Percentiles rank a stretch among this genome's conserved stretches.
phyloP scores from a whole-genome alignment of 2,329 filamentous ascomycete species.

The Ascochyta clinopodiicola region DNA sequence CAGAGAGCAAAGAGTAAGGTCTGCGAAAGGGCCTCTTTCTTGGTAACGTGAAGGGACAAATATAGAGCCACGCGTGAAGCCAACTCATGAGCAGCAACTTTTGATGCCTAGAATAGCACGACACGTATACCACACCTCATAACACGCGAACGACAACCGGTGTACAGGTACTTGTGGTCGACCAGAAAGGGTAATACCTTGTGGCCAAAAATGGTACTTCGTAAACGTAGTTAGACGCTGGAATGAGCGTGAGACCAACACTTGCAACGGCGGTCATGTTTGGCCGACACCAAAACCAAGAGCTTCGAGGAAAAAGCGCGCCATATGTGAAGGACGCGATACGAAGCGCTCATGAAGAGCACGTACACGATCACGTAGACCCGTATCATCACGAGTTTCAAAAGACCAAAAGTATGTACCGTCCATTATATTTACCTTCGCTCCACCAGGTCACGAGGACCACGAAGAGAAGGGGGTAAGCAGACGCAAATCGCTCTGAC shows the following conservation, averaged over 20 bases:
- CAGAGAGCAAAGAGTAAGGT: too few relatives aligned
- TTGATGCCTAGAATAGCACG: conserved; percentile 10
- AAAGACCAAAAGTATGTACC: conserved; percentile 45
- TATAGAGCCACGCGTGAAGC: neutral
- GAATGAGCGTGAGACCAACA: conserved; percentile 8
- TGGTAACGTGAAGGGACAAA: neutral
- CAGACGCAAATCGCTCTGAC: conserved; percentile 60
- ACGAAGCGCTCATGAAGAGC: neutral
- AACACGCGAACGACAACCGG: conserved; percentile 1
- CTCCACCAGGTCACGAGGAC: conserved; percentile 45
- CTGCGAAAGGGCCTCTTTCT: neutral
- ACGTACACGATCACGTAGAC: neutral
- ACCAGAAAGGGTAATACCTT: neutral
- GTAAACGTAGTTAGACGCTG: conserved; percentile 4
- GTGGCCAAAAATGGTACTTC: conserved; percentile 8
- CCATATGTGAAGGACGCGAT: neutral
- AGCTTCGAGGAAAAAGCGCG: neutral
- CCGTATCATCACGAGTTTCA: neutral
- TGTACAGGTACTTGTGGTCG: neutral
- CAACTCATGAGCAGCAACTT: neutral
- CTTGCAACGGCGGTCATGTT: neutral
- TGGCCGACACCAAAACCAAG: neutral
- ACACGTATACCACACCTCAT: conserved; percentile 1
- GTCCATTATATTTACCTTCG: conserved; percentile 56
- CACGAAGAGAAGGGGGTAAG: conserved; percentile 65